Base-by-base conservation (phyloP, 352 stramenopile species). In the Pseudoperonospora humuli region DNA sequence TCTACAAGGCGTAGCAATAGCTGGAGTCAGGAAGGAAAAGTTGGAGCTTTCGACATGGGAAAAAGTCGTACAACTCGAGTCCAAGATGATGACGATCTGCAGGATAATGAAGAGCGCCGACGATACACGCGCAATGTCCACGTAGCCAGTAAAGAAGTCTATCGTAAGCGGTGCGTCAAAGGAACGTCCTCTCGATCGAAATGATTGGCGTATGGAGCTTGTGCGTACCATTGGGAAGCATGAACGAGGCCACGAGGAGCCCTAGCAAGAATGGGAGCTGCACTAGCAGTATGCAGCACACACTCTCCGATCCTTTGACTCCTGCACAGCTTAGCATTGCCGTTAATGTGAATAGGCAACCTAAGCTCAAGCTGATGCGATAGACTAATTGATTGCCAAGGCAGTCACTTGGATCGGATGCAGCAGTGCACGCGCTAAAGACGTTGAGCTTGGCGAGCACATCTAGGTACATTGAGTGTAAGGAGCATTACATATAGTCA, bases 41-140 rank as follows among this genome's bases (percentile, higher is more conserved):
- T n/a, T n/a, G n/a, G n/a, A n/a, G n/a, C n/a, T n/a, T n/a, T n/a
- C n/a, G n/a, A n/a, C n/a, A n/a, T n/a, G n/a, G n/a, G n/a, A n/a
- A n/a, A n/a, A n/a, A n/a, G 9, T 18, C 64, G 23, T 61, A 86
- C 77, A 86, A 2, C 61, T 67, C 19, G 64, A 86, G 53, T 89
- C 77, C 39, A 89, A 49, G 51, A 89, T 84, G 55, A 89, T 89
- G 56, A 86, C 48, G 49, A 89, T 82, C 59, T 89, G 77, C 20
- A 89, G 42, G 29, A 86, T 67, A 37, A 86, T 74, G 44, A 89
- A 89, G 8, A 68, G 49, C 1, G 67, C 66, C 25, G 74, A 86
- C 5, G 66, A 54, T 23, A 89, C 49, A 3, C 74, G 74, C 5
- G 74, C 72, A 20, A 89, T 39, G 34, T 72, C 70, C 9, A 65